Evolutionary conservation across 768 basidiomycete species (phyloP).

Genomic region (Pulveroboletus sp.): DNA sequence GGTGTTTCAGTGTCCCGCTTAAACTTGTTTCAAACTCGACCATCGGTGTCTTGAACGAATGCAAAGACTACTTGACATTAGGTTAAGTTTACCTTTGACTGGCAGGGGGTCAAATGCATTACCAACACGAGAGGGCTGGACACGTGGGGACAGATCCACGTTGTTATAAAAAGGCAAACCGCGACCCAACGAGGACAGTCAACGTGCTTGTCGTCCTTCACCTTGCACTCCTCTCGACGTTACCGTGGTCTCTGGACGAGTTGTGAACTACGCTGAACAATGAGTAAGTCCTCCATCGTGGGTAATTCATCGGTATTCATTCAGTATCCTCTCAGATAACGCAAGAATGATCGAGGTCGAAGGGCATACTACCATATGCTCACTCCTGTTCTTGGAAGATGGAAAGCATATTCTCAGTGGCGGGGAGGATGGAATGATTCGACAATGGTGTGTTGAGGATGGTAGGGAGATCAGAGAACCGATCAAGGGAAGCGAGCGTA

Average conservation of each 20-base stretch:
- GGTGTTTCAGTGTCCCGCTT: too few relatives aligned
- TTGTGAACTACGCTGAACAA: neutral
- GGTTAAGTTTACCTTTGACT: too few relatives aligned
- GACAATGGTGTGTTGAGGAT: neutral
- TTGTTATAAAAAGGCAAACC: too few relatives aligned
- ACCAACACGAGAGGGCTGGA: too few relatives aligned
- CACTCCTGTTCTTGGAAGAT: neutral
- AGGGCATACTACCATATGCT: neutral
- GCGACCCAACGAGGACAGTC: too few relatives aligned
- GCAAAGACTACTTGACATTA: too few relatives aligned
- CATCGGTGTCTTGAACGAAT: too few relatives aligned
- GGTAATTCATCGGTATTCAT: neutral
- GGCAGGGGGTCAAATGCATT: too few relatives aligned
- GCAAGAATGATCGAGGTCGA: neutral
- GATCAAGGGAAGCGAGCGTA: neutral
- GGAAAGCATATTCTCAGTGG: neutral
- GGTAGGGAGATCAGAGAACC: neutral
- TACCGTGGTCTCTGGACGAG: neutral
- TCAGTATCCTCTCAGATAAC: neutral
- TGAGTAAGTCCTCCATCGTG: neutral
- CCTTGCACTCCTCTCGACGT: too few relatives aligned
- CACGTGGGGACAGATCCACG: too few relatives aligned
- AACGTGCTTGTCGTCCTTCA: neutral
- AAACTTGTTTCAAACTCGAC: too few relatives aligned
- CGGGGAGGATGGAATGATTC: neutral